phyloP scores from a whole-genome alignment of 1,284 basidiomycete genomes.

The Butyriboletus appendiculatus region DNA sequence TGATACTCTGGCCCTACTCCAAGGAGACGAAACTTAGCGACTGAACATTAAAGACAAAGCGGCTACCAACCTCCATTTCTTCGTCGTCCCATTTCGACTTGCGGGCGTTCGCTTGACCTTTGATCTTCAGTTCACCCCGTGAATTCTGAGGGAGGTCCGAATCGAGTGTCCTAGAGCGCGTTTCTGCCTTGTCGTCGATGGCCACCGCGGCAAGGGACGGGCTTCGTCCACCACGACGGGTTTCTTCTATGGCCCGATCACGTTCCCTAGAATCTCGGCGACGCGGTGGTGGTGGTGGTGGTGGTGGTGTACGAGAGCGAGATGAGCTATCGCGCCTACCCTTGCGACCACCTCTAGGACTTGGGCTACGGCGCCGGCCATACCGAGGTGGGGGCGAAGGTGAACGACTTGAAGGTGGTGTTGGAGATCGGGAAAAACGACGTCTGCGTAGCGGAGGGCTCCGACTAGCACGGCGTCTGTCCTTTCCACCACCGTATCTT shows the following conservation, averaged over 20 bases:
- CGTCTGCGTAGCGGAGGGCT: slow-evolving; percentile 60
- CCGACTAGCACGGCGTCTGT: slow-evolving; percentile 47
- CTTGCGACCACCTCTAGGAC: slow-evolving; percentile 37
- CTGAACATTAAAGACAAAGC: slow-evolving; percentile 10
- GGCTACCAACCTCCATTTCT: slow-evolving; percentile 30
- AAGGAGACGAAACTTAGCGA: slow-evolving; percentile 11
- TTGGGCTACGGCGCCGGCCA: slow-evolving; percentile 37
- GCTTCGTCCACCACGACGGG: slow-evolving; percentile 27
- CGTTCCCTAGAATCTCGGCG: slow-evolving; percentile 34
- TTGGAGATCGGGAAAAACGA: slow-evolving; percentile 44
- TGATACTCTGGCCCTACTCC: slow-evolving; percentile 23
- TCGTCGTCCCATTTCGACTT: slow-evolving; percentile 52
- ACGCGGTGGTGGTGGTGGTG: slow-evolving; percentile 23
- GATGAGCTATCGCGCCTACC: slow-evolving; percentile 28
- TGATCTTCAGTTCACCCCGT: slow-evolving; percentile 64
- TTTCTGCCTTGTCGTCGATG: slow-evolving; percentile 43
- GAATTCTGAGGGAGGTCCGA: slow-evolving; percentile 37
- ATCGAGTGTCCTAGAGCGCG: slow-evolving; percentile 27
- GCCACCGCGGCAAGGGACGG: slow-evolving; percentile 42
- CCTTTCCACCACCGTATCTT: slow-evolving; percentile 40
- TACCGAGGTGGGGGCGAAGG: slow-evolving; percentile 38
- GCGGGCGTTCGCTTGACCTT: slow-evolving; percentile 58
- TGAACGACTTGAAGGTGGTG: slow-evolving; percentile 43
- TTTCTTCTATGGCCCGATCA: slow-evolving; percentile 22
- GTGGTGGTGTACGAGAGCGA: slow-evolving; percentile 20